Evolutionary conservation across 2,329 filamentous ascomycete genomes (phyloP), one percentile per base, ranked within the genome.

Genomic region (Cercospora canescens): DNA sequence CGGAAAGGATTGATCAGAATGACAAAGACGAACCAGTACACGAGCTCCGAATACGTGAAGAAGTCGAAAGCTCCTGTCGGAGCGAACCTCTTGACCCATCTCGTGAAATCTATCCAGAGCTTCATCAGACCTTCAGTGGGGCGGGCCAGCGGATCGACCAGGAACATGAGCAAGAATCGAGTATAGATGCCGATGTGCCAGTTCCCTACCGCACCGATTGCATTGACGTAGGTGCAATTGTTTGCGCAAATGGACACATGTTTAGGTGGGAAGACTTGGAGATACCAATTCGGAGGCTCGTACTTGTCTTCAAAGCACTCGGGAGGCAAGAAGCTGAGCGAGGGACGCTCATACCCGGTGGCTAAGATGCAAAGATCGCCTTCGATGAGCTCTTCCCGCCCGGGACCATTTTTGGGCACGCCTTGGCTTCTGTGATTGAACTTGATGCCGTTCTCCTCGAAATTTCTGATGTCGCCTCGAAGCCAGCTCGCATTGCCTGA

Each of bases 151-250:
- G 92, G 92, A 73, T 96, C 92, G 14, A 90, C 84, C 62, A 96
- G 84, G 76, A 95, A 95, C 91, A 95, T 94, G 71, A 96, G 86
- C 6, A 96, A 81, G 69, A 96, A 90, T 5, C 93, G 85, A 0
- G 92, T 96, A 80, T 95, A 96, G 73, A 96, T 94, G 4, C 92
- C 93, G 54, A 96, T 94, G 74, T 96, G 92, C 85, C 91, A 94
- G 77, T 95, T 94, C 0, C 92, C 91, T 1, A 95, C 91, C 0
- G 90, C 91, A 0, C 91, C 92, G 64, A 95, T 94, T 4, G 89
- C 92, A 62, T 90, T 88, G 63, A 93, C 82, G 71, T 94, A 96
- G 0, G 92, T 95, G 81, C 90, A 90, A 79, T 96, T 96, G 79
- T 92, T 94, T 69, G 89, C 89, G 69, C 89, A 93, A 56, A 96